Evolutionary conservation across 2,329 filamentous ascomycete genomes (phyloP), one percentile per base, ranked within the genome.

Genomic region (Acrocalymma vagum): DNA sequence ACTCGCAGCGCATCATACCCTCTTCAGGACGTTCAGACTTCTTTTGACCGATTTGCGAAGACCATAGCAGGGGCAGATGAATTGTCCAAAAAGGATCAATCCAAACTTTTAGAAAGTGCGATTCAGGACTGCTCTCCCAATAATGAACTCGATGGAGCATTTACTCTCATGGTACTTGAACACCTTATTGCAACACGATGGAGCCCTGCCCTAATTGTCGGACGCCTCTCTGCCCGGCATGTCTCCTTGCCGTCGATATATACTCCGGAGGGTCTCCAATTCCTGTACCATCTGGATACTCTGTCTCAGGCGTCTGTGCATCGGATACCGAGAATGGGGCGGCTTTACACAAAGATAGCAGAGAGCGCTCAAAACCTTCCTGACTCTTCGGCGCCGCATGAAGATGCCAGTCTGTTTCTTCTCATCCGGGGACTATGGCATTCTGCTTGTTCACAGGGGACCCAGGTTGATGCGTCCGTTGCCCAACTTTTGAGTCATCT

Each of bases 391-490:
- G 40, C 23, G 29, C 13, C 15, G 14, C 29, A 34, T 25, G 42
- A 49, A 16, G 51, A 58, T 14, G 22, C 18, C 11, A 37, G 32
- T 13, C 27, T 61, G 14, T 31, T 55, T 13, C 13, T 35, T 10
- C 27, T 59, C 7, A 42, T 58, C 9, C 46, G 41, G 17, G 38
- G 42, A 14, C 28, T 55, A 17, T 53, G 51, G 42, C 48, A 46
- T 20, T 34, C 29, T 37, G 34, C 42, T 7, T 14, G 21, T 28
- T 33, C 40, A 29, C 29, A 28, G 28, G 31, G 17, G 22, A 29
- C 18, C 5, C 15, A 31, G 7, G 10, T 36, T 14, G 17, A 34
- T 8, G 14, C 27, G 5, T n/a, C 36, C 5, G 28, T 27, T 4
- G 16, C 29, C 17, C 24, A 37, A 6, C 10, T 33, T 9, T 17